phyloP scores from a whole-genome alignment of 2,329 filamentous ascomycete species.

The Colletotrichum incanum region DNA sequence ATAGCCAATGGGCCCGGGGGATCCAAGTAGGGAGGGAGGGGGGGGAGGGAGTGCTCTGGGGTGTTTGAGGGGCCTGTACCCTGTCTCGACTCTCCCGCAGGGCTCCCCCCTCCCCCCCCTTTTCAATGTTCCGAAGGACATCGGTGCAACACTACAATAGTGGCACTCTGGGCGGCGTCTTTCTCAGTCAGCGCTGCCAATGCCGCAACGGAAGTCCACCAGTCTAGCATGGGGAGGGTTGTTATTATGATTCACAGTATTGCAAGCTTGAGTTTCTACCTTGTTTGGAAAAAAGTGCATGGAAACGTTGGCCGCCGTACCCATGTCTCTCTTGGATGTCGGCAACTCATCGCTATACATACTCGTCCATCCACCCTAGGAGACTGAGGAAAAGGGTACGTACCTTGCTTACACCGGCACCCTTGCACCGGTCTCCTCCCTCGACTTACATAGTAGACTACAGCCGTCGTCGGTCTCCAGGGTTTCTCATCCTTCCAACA shows the following conservation, averaged over 20 bases:
- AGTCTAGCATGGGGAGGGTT: not conserved
- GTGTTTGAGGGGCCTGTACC: constrained; percentile 13
- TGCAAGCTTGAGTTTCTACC: not conserved
- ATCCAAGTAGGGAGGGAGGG: not conserved
- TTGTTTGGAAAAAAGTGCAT: not conserved
- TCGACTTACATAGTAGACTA: not conserved
- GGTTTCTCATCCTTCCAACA: constrained; percentile 39
- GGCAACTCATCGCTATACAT: not conserved
- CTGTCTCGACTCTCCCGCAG: constrained; percentile 19
- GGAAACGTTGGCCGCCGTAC: not conserved
- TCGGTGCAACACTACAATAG: not conserved
- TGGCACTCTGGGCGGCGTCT: not conserved
- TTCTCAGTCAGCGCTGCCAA: constrained; percentile 11
- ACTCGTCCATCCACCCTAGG: not conserved
- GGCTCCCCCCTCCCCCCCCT: not conserved
- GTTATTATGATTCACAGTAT: not conserved
- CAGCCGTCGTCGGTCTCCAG: constrained; percentile 9
- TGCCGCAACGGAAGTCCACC: constrained; percentile 14
- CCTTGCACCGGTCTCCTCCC: not conserved
- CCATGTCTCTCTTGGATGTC: not conserved
- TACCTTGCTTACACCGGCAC: no score
- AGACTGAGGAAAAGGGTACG: not conserved
- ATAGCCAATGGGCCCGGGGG: constrained; percentile 3
- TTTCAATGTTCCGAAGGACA: not conserved
- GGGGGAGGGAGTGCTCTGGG: not conserved